A percentile compares a stretch with the other conserved stretches of the same genome.
Evolutionary conservation across 805 yeast genomes (phyloP).

Genomic region (Metschnikowia rubicola): DNA sequence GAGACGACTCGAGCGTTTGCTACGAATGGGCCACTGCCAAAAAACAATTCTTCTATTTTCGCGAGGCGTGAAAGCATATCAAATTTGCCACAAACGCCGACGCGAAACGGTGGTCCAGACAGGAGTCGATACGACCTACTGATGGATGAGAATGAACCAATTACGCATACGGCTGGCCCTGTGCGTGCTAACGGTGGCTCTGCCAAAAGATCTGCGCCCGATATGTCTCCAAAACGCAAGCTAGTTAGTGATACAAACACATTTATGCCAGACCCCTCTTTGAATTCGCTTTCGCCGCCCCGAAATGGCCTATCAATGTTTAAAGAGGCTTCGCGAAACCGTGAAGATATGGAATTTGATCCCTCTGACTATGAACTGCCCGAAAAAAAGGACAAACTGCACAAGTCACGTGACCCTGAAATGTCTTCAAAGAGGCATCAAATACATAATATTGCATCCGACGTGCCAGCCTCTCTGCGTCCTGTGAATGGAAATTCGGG

Average conservation of each 20-base stretch:
- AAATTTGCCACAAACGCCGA: constrained; percentile 1
- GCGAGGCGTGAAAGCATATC: not conserved
- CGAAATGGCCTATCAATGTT: not conserved
- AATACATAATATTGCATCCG: too few species aligned
- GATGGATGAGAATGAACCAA: not conserved
- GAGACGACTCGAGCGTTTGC: not conserved
- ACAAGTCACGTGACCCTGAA: not conserved
- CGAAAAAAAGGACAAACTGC: not conserved
- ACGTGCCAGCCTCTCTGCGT: too few species aligned
- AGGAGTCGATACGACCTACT: not conserved
- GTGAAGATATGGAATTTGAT: constrained; percentile 24
- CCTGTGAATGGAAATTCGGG: too few species aligned
- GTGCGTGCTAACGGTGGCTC: too few species aligned
- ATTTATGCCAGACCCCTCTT: constrained; percentile 18
- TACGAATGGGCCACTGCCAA: not conserved
- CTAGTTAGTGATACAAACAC: constrained; percentile 25
- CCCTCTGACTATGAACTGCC: constrained; percentile 22
- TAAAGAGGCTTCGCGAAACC: not conserved
- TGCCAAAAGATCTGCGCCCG: not conserved
- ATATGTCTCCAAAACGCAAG: constrained; percentile 13
- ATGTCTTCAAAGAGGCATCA: not conserved
- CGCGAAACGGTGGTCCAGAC: not conserved
- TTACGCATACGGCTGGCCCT: not conserved
- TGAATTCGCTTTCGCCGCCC: constrained; percentile 2
- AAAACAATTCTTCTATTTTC: not conserved